A percentile compares a stretch with the other conserved stretches of the same genome.
These are phyloP conservation scores for Aspergillus sclerotiicarbonarius DNA, from an alignment of 495 filamentous ascomycete genomes.

Conservation along the genomic window DNA sequence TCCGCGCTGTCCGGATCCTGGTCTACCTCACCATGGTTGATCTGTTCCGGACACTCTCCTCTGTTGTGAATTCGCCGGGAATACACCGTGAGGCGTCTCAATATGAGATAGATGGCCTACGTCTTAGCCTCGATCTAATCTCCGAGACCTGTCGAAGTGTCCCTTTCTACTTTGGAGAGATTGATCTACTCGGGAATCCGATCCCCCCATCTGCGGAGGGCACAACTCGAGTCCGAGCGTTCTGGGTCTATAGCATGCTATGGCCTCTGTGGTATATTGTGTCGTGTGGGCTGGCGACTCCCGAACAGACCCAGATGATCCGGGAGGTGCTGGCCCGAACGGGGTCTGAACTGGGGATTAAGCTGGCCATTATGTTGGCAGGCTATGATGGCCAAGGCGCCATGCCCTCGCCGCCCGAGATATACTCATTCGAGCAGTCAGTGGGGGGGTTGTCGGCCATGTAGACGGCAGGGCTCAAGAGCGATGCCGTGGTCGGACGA, in stretches of 20 bases:
- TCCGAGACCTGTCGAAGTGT: constrained; percentile 42
- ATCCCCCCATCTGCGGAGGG: constrained; percentile 10
- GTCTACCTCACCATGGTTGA: constrained; percentile 33
- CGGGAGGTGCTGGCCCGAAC: constrained; percentile 26
- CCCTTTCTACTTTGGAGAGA: constrained; percentile 37
- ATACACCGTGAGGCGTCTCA: constrained; percentile 2
- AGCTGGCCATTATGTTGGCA: constrained; percentile 36
- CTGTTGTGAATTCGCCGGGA: constrained; percentile 3
- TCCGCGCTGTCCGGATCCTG: constrained; percentile 40
- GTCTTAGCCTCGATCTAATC: constrained; percentile 37
- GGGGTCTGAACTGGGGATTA: constrained; percentile 38
- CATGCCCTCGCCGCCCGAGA: neutral
- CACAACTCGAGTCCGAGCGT: constrained; percentile 27
- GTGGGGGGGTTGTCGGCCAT: constrained; percentile 1
- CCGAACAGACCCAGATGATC: constrained; percentile 31
- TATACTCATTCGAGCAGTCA: neutral
- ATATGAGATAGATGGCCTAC: constrained; percentile 10
- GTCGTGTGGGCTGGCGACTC: constrained; percentile 35
- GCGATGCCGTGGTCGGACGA: no score
- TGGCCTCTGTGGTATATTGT: constrained; percentile 47
- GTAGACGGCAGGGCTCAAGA: no score
- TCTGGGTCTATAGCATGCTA: constrained; percentile 36
- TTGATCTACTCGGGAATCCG: constrained; percentile 37
- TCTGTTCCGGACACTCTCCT: constrained; percentile 24
- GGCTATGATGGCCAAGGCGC: constrained; percentile 18